Conservation (phyloP, 768 basidiomycete species). For the Saitozyma sp. region DNA sequence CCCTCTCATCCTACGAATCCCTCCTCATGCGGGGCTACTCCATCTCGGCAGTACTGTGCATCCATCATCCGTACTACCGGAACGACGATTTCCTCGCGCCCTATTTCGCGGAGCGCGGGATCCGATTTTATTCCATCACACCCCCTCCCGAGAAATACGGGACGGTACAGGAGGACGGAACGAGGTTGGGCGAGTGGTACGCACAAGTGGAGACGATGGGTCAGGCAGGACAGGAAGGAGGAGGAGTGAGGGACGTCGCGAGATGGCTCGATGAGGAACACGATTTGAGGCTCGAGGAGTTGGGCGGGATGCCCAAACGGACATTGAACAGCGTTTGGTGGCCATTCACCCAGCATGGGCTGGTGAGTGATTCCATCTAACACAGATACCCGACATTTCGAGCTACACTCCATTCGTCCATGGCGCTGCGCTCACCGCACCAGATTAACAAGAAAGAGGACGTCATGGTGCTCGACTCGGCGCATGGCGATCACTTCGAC, state of each 20-base stretch:
- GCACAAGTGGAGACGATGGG: slow-evolving; percentile 28
- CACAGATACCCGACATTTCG: background rate
- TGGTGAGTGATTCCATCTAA: slow-evolving; percentile 29
- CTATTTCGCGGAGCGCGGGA: slow-evolving; percentile 73
- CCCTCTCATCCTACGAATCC: slow-evolving; percentile 90
- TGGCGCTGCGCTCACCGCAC: background rate
- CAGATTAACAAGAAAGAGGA: slow-evolving; percentile 67
- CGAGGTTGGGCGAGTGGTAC: slow-evolving; percentile 72
- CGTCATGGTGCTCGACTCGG: slow-evolving; percentile 89
- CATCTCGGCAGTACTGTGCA: slow-evolving; percentile 78
- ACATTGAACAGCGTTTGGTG: slow-evolving; percentile 85
- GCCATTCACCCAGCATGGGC: slow-evolving; percentile 88
- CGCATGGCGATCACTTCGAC: slow-evolving; percentile 80
- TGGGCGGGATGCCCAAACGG: slow-evolving; percentile 75
- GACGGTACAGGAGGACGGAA: slow-evolving; percentile 56
- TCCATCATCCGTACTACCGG: slow-evolving; percentile 80
- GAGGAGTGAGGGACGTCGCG: slow-evolving; percentile 55
- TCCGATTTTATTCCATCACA: slow-evolving; percentile 50
- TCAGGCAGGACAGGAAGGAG: slow-evolving; percentile 54
- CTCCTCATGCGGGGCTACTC: slow-evolving; percentile 85
- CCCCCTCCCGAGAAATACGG: slow-evolving; percentile 48
- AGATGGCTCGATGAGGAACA: slow-evolving; percentile 68
- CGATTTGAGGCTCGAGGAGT: slow-evolving; percentile 64
- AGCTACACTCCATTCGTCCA: background rate
- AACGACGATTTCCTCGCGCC: slow-evolving; percentile 78